Evolutionary conservation across 371 early-diverging fungal genomes (phyloP), one percentile per base, ranked within the genome.

Genomic region (Zopfochytrium polystomum): DNA sequence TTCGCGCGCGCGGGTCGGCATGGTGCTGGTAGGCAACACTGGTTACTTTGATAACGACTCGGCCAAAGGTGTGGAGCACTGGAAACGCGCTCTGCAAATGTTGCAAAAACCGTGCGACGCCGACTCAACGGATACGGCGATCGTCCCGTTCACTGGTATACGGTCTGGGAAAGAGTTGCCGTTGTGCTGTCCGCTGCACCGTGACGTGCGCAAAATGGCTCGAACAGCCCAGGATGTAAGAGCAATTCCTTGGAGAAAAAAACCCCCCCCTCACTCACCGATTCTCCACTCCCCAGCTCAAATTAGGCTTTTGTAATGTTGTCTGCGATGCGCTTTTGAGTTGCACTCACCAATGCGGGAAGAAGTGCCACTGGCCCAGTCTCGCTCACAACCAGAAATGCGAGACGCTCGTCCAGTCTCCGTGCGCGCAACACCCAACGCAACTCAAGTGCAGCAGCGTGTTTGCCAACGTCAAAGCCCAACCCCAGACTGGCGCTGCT

Each of bases 1-100:
- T 20, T 42, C 44, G 48, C 67, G 71, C 6, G 71, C 71, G n/a
- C 58, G 67, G 15, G 31, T 67, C 15, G 67, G 67, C 2, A 60
- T 64, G 43, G 59, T 44, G 38, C 48, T 70, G 34, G 48, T 70
- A 25, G 71, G 67, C 11, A 70, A 70, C 45, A 27, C 38, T 13
- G 47, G 22, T 13, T 67, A 66, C 46, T 70, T 70, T 58, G 67
- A 63, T 4, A 63, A 52, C 20, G 49, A 69, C 27, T 25, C 31
- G n/a, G n/a, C n/a, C n/a, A n/a, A n/a, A n/a, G n/a, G n/a, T 23
- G 58, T 60, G 15, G 25, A 29, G 46, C 70, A 69, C 49, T 69
- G 70, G 70, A 46, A 25, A 20, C 45, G 43, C 49, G 65, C 70
- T 7, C 50, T 69, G 22, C 27, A 54, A 23, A 55, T 23, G 3